Evolutionary conservation across 1,284 basidiomycete species (phyloP), one percentile per base, ranked within the genome.

Genomic region (Trametes hirsuta): DNA sequence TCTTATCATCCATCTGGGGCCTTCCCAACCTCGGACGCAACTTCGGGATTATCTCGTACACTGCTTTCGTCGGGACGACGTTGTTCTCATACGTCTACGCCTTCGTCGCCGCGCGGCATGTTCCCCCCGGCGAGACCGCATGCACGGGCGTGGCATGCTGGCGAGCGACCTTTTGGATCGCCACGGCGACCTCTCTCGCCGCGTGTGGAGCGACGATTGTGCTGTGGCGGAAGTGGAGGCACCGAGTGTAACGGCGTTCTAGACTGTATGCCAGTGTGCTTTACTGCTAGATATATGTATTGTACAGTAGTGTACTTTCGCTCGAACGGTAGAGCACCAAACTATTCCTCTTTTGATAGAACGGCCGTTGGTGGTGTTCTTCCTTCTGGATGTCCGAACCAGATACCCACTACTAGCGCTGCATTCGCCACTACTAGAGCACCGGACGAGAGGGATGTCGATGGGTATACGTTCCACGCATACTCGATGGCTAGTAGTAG

Each of bases 391-490:
- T 78, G 76, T 45, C 84, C 83, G 55, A 79, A 82, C 83, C 85
- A 91, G 21, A 93, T 69, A 0, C 93, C 93, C 8, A 78, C 56
- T 1, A 95, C 68, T 11, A 95, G 73, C 1, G 81, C 63, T 0
- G 75, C 50, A 70, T 96, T 88, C 25, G 85, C 83, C 9, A 66
- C 69, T 0, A 90, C 74, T 37, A 97, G 75, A 11, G 87, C 61
- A 10, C 73, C 77, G 1, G 94, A 96, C 0, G 92, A 95, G 2
- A 85, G 44, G 0, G 74, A 62, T 1, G 93, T 96, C 0, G 94
- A 91, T 1, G 95, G 95, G 69, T 87, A 95, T 0, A 90, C 83
- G 65, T 94, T 92, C 93, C 95, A 97, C 4, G 91, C 84, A 71
- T 90, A 94, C 74, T 97, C 95, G 61, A 95, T 86, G 21, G 77